Base-by-base conservation (phyloP, 2,329 filamentous ascomycete genomes). In the Simplicillium aogashimaense region DNA sequence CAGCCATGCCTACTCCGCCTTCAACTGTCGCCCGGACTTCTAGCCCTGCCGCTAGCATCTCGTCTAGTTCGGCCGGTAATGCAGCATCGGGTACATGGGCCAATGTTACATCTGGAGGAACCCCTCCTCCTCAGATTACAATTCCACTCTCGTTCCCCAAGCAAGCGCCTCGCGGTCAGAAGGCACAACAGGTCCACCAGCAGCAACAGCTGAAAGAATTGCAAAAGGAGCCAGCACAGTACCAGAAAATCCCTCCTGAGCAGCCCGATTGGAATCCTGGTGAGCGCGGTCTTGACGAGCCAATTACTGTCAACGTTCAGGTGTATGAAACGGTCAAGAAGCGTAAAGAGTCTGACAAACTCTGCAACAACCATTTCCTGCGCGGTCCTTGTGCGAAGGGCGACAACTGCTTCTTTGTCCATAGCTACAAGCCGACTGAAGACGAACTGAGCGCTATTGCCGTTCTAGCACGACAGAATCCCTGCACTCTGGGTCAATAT, bases 301-400 rank as follows among this genome's bases (percentile, higher is more conserved):
- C 68, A 2, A 68, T 79, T 25, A 55, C 56, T 2, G 60, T 73
- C 16, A 70, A 67, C 41, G 50, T 57, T 34, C 44, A 53, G 2
- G 65, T 65, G 7, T 54, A 79, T 43, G 74, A 79, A 12, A 63
- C 56, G 16, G 66, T 80, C 49, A 78, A 76, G 59, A 73, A 67
- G 51, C 64, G 74, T 43, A 70, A 68, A 41, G 70, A 69, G 28
- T 60, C 57, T 47, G 66, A 70, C 45, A 79, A 79, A 55, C 58
- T 78, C 7, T 81, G 76, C 62, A 80, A 80, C 53, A 76, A 76
- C 37, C 72, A 77, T 50, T 79, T 75, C 50, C 64, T 81, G 25
- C 65, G 73, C 14, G 74, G 74, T 0, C 69, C 69, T 1, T 81
- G 76, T 47, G 53, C 62, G 36, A 78, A 76, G 48, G 65, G 65